phyloP scores from a whole-genome alignment of 2,329 filamentous ascomycete genomes.

The Aspergillus pseudoviridinutans region DNA sequence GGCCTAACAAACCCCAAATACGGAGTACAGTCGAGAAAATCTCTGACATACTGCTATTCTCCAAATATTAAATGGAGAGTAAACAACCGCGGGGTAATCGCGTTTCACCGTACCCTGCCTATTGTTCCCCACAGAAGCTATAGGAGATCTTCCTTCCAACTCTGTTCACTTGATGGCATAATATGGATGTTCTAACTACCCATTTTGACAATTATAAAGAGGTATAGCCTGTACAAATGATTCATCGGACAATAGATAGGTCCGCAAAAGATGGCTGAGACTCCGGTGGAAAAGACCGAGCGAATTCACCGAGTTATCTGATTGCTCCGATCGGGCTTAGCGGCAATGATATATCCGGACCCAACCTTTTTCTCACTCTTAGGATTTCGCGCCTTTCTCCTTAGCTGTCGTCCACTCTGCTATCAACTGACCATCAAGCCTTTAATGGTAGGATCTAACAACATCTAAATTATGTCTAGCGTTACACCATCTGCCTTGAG shows the following conservation, averaged over 20 bases:
- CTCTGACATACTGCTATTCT: not conserved
- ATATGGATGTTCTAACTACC: not conserved
- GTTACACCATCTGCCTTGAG: constrained; percentile 66
- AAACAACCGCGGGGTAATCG: not conserved
- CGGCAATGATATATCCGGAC: constrained; percentile 25
- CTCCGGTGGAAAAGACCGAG: constrained; percentile 8
- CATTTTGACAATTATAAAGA: not conserved
- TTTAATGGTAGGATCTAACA: constrained; percentile 18
- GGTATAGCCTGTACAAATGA: not conserved
- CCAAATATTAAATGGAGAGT: not conserved
- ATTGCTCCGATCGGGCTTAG: constrained; percentile 25
- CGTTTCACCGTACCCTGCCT: not conserved
- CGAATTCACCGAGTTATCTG: constrained; percentile 16
- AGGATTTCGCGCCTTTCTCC: constrained; percentile 12
- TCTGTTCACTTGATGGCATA: not conserved
- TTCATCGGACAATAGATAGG: not conserved
- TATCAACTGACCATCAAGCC: constrained; percentile 19
- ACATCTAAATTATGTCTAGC: constrained; percentile 53
- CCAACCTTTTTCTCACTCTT: constrained; percentile 20
- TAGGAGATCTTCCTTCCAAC: not conserved
- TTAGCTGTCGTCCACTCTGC: constrained; percentile 7
- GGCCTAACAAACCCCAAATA: not conserved
- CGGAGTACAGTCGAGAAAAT: not conserved
- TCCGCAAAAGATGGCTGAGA: not conserved
- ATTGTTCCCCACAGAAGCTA: not conserved